These are phyloP conservation scores for Elongisporangium senticosum DNA, from an alignment of 352 stramenopile species.

Conservation along the genomic window DNA sequence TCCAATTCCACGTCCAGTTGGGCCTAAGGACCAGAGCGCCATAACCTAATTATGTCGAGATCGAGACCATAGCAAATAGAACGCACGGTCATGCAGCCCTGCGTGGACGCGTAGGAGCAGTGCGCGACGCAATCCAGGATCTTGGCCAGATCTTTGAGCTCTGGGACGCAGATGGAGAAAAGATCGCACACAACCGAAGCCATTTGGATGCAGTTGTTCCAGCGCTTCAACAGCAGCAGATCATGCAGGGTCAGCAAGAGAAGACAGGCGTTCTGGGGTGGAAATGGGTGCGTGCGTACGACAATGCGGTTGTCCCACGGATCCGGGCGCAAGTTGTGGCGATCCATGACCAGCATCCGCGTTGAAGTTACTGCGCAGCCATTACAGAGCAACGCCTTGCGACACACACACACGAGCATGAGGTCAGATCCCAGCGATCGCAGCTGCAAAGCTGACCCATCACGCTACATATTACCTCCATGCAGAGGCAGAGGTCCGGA, in stretches of 20 bases:
- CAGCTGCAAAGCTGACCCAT: background rate
- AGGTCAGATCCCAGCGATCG: background rate
- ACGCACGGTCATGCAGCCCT: conserved; percentile 89
- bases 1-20: conserved; percentile 91
- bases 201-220: conserved; percentile 91
- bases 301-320: conserved; percentile 93
- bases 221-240: conserved; percentile 50
- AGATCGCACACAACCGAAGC: conserved; percentile 70
- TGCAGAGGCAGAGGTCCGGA: conserved; percentile 86
- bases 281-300: conserved; percentile 21
- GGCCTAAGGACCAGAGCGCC: conserved; percentile 24
- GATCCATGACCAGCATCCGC: conserved; percentile 89
- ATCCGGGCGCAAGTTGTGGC: conserved; percentile 87
- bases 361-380: conserved; percentile 88
- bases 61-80: background rate
- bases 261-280: background rate
- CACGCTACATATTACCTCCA: conserved; percentile 62
- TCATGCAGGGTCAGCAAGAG: background rate
- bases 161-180: conserved; percentile 70
- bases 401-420: background rate
- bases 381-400: conserved; percentile 76
- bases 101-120: conserved; percentile 88
- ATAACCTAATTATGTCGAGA: background rate
- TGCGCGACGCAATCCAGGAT: conserved; percentile 86
- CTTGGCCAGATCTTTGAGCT: conserved; percentile 58